These are phyloP conservation scores for Chaetoscypha palmicola DNA, from an alignment of 2,329 filamentous ascomycete species.

Conservation along the genomic window DNA sequence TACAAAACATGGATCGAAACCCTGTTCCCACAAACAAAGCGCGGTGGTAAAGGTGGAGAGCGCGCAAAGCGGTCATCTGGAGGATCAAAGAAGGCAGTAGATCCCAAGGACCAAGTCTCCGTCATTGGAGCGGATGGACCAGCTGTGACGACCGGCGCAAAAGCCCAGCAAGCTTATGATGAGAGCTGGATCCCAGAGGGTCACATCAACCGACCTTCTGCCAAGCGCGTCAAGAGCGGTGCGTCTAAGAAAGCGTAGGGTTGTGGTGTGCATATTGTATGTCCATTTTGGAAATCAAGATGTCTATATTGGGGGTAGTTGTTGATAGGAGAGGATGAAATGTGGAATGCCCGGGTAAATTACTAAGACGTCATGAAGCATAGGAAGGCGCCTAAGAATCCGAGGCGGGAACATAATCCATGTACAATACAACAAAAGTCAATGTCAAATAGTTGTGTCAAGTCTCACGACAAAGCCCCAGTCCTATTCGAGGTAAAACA, in stretches of 20 bases:
- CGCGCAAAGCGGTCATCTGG: slow-evolving; percentile 51
- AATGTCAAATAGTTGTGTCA: background rate
- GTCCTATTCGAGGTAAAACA: too few relatives aligned
- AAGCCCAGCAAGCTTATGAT: slow-evolving; percentile 29
- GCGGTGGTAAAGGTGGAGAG: slow-evolving; percentile 30
- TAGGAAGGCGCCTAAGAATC: slow-evolving; percentile 1
- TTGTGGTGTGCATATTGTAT: too few relatives aligned
- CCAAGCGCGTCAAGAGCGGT: slow-evolving; percentile 57
- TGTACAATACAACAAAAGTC: slow-evolving; percentile 8
- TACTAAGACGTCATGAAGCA: too few relatives aligned
- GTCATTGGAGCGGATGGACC: slow-evolving; percentile 52
- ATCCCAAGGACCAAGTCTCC: slow-evolving; percentile 46
- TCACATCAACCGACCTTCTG: slow-evolving; percentile 81
- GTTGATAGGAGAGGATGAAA: too few relatives aligned
- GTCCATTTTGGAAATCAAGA: too few relatives aligned
- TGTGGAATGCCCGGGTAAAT: too few relatives aligned
- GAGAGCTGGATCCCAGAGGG: slow-evolving; percentile 38
- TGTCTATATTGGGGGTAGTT: too few relatives aligned
- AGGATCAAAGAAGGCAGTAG: slow-evolving; percentile 62
- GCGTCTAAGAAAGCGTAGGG: slow-evolving; percentile 9
- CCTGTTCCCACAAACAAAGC: slow-evolving; percentile 87
- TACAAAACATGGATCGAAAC: slow-evolving; percentile 97
- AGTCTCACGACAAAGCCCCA: too few relatives aligned
- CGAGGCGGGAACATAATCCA: background rate
- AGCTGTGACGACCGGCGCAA: slow-evolving; percentile 28